phyloP scores from a whole-genome alignment of 2,329 filamentous ascomycete species.

The Cytospora chrysosperma region DNA sequence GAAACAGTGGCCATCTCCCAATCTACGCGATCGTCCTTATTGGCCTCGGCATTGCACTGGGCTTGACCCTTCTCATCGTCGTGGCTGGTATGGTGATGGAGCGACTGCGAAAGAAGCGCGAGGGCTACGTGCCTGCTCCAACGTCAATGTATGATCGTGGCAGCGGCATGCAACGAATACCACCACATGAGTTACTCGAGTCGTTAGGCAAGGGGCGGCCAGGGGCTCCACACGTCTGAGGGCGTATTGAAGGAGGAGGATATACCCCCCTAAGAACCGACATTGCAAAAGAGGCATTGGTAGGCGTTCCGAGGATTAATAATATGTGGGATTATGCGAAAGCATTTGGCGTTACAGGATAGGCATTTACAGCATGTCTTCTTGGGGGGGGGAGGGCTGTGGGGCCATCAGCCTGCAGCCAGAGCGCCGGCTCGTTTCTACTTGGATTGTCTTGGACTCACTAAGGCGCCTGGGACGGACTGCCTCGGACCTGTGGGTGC shows the following conservation, averaged over 20 bases:
- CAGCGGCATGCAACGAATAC: slow-evolving; percentile 58
- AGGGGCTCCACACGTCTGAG: slow-evolving; percentile 52
- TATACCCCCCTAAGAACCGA: slow-evolving; percentile 8
- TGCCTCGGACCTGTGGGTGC: neutral
- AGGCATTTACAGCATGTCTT: slow-evolving; percentile 12
- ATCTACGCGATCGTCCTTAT: slow-evolving; percentile 64
- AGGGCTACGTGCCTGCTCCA: slow-evolving; percentile 78
- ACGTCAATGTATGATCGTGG: slow-evolving; percentile 62
- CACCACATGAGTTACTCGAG: slow-evolving; percentile 59
- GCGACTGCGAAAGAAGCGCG: slow-evolving; percentile 70
- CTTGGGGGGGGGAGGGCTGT: neutral
- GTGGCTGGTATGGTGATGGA: slow-evolving; percentile 73
- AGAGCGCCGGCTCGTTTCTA: neutral
- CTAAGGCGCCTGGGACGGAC: neutral
- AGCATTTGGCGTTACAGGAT: slow-evolving; percentile 22
- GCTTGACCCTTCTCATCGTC: slow-evolving; percentile 74
- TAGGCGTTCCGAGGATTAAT: slow-evolving; percentile 19
- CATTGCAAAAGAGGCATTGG: slow-evolving; percentile 16
- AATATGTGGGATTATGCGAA: slow-evolving; percentile 10
- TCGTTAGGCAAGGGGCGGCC: slow-evolving; percentile 49
- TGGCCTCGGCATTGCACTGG: slow-evolving; percentile 74
- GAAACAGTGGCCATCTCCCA: slow-evolving; percentile 28
- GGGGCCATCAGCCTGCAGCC: neutral
- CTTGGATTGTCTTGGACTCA: neutral
- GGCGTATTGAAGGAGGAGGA: neutral